Evolutionary conservation across 1,284 basidiomycete genomes (phyloP).

Genomic region (Malassezia vespertilionis): DNA sequence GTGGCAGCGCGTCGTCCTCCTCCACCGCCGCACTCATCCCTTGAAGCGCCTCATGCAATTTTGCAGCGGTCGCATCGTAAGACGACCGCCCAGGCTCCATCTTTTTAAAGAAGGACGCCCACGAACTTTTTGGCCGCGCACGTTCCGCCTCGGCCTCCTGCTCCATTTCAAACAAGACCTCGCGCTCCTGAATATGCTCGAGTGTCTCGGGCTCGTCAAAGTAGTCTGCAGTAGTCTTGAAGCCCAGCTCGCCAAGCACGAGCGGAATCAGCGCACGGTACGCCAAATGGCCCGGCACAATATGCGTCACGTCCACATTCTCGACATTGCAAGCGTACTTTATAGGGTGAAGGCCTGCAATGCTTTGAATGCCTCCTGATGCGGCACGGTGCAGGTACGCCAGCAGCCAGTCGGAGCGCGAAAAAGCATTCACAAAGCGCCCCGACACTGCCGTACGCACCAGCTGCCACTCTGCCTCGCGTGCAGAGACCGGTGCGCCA

Average conservation of each 20-base stretch:
- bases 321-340: constrained; percentile 41
- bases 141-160: not conserved
- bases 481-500: constrained; percentile 42
- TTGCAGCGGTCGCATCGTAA: too few relatives aligned
- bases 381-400: constrained; percentile 45
- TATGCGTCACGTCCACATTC: constrained; percentile 44
- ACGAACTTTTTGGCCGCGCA: not conserved
- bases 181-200: constrained; percentile 36
- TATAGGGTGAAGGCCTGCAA: constrained; percentile 44
- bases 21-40: too few relatives aligned
- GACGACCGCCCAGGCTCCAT: too few relatives aligned
- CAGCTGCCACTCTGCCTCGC: constrained; percentile 38
- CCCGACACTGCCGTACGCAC: constrained; percentile 39
- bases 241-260: constrained; percentile 43
- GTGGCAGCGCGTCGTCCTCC: too few relatives aligned
- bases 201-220: constrained; percentile 47
- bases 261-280: constrained; percentile 45
- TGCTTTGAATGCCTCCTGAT: constrained; percentile 40
- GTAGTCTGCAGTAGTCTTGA: constrained; percentile 44
- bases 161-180: constrained; percentile 23
- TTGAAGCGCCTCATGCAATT: too few relatives aligned
- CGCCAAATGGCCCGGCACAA: constrained; percentile 41
- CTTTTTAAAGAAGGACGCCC: not conserved
- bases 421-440: constrained; percentile 44
- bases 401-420: constrained; percentile 45